phyloP scores from a whole-genome alignment of 2,329 filamentous ascomycete species.

The Pyrenophora seminiperda region DNA sequence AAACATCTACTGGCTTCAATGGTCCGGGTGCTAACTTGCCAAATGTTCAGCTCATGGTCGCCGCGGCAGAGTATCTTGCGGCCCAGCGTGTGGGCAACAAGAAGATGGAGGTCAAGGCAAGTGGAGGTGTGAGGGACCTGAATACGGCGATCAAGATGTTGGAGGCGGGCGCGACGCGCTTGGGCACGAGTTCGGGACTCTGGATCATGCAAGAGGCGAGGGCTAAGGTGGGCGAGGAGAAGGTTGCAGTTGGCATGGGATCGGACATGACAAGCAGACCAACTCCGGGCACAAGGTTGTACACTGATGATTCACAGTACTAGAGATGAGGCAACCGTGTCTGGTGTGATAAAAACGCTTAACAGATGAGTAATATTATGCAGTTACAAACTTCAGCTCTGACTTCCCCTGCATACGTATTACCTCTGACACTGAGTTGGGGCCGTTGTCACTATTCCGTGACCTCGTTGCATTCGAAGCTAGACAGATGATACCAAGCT shows the following conservation, averaged over 20 bases:
- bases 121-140: slow-evolving; percentile 60
- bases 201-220: slow-evolving; percentile 58
- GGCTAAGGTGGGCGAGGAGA: slow-evolving; percentile 31
- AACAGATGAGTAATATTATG: too few relatives aligned
- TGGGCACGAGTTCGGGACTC: slow-evolving; percentile 62
- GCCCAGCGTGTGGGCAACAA: slow-evolving; percentile 34
- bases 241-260: slow-evolving; percentile 24
- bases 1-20: slow-evolving; percentile 65
- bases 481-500: too few relatives aligned
- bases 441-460: too few relatives aligned
- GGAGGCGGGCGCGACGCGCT: slow-evolving; percentile 60
- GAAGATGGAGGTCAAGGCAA: slow-evolving; percentile 62
- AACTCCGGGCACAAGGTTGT: slow-evolving; percentile 41
- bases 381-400: neutral
- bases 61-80: slow-evolving; percentile 53
- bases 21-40: slow-evolving; percentile 60
- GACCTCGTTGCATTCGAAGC: too few relatives aligned
- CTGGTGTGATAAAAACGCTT: neutral
- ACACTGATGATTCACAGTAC: slow-evolving; percentile 42
- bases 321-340: neutral
- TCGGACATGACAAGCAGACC: slow-evolving; percentile 20
- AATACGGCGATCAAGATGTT: slow-evolving; percentile 60
- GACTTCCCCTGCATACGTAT: too few relatives aligned
- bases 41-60: slow-evolving; percentile 61
- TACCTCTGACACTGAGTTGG: too few relatives aligned